Conservation (phyloP, 140 eudicot species). For the Senecio squalidus region DNA sequence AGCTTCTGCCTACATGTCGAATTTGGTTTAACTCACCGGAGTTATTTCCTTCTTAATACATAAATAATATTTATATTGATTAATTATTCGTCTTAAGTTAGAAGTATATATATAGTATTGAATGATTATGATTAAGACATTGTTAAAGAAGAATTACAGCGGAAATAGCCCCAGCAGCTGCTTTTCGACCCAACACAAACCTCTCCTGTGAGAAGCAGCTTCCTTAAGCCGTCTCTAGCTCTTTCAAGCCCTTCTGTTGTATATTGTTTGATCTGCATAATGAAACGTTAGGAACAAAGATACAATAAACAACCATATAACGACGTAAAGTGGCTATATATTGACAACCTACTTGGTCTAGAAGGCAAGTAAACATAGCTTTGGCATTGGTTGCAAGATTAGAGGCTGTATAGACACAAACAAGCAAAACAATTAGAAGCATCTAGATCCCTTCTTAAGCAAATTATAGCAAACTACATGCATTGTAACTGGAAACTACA, state of each 20-base stretch:
- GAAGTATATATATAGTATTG: not conserved
- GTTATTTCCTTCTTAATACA: not conserved
- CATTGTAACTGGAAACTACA: not conserved
- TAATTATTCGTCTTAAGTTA: too few species aligned
- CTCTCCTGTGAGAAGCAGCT: constrained; percentile 73
- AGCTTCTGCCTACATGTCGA: constrained; percentile 58
- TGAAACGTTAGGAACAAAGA: constrained; percentile 1
- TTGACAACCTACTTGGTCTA: constrained; percentile 57
- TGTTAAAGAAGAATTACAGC: constrained; percentile 40
- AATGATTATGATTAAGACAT: constrained; percentile 3
- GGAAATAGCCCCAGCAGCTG: constrained; percentile 58
- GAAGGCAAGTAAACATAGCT: constrained; percentile 66
- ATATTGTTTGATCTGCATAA: constrained; percentile 52
- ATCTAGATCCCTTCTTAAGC: constrained; percentile 1
- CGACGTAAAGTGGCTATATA: not conserved
- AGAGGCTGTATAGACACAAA: constrained; percentile 50
- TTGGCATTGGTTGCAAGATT: constrained; percentile 62
- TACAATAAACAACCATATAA: not conserved
- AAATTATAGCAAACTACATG: constrained; percentile 3
- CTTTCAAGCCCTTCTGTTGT: constrained; percentile 73
- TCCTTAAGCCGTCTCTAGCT: constrained; percentile 68
- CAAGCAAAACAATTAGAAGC: constrained; percentile 17
- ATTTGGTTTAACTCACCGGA: constrained; percentile 12
- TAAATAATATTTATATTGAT: not conserved
- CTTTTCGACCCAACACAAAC: constrained; percentile 71